Conservation (phyloP, 1,284 basidiomycete species). For the Cutaneotrichosporon dermatis region DNA sequence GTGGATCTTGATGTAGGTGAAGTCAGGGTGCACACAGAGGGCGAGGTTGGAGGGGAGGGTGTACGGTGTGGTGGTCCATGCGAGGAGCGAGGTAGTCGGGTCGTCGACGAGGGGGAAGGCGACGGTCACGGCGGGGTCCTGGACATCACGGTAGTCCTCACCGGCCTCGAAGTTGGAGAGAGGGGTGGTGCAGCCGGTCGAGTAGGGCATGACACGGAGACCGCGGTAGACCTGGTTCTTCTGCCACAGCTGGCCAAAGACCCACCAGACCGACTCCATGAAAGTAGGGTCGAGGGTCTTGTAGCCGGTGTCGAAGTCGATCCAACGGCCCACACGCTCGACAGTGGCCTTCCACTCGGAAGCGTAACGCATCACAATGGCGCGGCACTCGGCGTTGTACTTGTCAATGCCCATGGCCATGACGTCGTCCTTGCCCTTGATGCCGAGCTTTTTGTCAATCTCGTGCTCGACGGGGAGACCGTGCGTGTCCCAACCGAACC, state of each 20-base stretch:
- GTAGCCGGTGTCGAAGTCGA: conserved; percentile 99
- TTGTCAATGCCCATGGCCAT: conserved; percentile 93
- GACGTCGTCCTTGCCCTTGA: conserved; percentile 90
- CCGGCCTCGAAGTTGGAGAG: conserved; percentile 98
- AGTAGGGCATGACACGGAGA: conserved; percentile 96
- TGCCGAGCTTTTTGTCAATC: conserved; percentile 95
- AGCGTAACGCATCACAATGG: conserved; percentile 97
- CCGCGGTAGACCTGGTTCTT: conserved; percentile 95
- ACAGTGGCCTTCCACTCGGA: conserved; percentile 91
- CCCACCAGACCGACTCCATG: conserved; percentile 99
- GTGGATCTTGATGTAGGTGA: conserved; percentile 95
- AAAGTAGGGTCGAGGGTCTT: conserved; percentile 90
- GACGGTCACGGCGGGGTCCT: conserved; percentile 92
- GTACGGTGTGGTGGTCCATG: conserved; percentile 99
- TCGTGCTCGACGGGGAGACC: conserved; percentile 98
- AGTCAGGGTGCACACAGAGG: conserved; percentile 93
- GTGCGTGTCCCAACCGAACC: conserved; percentile 99
- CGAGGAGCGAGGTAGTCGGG: conserved; percentile 81
- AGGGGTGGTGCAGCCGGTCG: conserved; percentile 92
- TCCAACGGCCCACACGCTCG: conserved; percentile 98
- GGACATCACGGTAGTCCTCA: conserved; percentile 86
- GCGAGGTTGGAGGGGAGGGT: conserved; percentile 94
- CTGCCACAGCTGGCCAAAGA: conserved; percentile 87
- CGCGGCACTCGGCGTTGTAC: conserved; percentile 95
- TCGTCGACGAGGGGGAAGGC: conserved; percentile 91